Conservation (phyloP, 2,329 filamentous ascomycete genomes). For the Beauveria rudraprayagi region DNA sequence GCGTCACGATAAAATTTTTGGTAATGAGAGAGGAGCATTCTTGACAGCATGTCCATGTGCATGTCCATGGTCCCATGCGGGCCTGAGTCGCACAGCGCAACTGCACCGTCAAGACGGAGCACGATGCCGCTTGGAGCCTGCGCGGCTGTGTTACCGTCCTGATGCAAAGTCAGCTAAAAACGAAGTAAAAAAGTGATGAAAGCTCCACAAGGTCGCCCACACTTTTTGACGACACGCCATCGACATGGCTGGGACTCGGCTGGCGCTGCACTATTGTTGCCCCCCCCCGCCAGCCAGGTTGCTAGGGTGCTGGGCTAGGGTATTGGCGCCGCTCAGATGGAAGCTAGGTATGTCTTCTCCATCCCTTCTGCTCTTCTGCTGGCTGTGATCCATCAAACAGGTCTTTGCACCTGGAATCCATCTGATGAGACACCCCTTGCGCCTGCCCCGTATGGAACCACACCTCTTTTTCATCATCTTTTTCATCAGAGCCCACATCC, state of each 20-base stretch:
- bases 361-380: slow-evolving; percentile 11
- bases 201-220: slow-evolving; percentile 8
- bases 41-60: neutral
- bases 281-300: neutral
- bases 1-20: neutral
- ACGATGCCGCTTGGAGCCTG: neutral
- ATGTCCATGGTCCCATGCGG: neutral
- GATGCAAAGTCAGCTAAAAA: slow-evolving; percentile 5
- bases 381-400: slow-evolving; percentile 6
- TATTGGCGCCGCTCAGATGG: slow-evolving; percentile 9
- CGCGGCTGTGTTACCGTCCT: slow-evolving; percentile 1
- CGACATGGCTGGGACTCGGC: slow-evolving; percentile 4
- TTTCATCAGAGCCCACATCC: slow-evolving; percentile 19
- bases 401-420: slow-evolving; percentile 20
- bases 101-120: neutral
- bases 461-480: slow-evolving; percentile 8
- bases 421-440: slow-evolving; percentile 28
- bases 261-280: slow-evolving; percentile 9
- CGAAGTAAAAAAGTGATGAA: neutral
- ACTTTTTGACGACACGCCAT: slow-evolving; percentile 7
- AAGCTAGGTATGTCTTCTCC: slow-evolving; percentile 10
- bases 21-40: neutral
- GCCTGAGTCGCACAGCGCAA: neutral
- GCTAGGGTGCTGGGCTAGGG: neutral
- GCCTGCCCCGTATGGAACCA: slow-evolving; percentile 21